These are phyloP conservation scores for Balamuthia mandrillaris DNA, from an alignment of 208 protist genomes.

Conservation along the genomic window DNA sequence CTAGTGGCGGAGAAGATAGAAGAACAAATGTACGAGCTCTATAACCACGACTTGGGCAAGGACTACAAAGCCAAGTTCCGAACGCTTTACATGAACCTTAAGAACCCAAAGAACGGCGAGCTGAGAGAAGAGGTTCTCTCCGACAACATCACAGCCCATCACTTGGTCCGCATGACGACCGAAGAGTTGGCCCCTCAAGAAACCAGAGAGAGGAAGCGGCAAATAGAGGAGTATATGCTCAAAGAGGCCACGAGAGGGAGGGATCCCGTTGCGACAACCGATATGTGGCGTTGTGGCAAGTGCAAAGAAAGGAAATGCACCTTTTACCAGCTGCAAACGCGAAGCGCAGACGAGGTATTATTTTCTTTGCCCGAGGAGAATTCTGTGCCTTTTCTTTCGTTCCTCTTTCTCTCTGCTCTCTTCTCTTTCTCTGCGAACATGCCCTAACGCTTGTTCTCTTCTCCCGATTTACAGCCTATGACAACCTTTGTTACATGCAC, in stretches of 20 bases:
- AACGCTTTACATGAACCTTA: slow-evolving; percentile 9
- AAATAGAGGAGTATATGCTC: background rate
- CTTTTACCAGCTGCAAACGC: too few species aligned
- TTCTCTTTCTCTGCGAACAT: too few species aligned
- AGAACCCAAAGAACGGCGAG: slow-evolving; percentile 24
- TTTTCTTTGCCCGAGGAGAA: too few species aligned
- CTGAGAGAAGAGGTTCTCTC: background rate
- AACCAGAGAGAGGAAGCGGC: background rate
- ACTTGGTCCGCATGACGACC: background rate
- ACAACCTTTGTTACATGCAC: too few species aligned
- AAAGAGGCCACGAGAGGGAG: background rate
- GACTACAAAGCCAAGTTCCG: slow-evolving; percentile 38
- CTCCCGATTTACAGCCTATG: too few species aligned
- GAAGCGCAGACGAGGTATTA: too few species aligned
- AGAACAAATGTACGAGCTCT: background rate
- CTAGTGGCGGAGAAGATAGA: background rate
- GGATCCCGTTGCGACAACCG: background rate
- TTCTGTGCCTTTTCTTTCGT: too few species aligned
- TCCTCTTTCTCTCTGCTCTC: too few species aligned
- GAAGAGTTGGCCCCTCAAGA: background rate
- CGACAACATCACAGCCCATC: background rate
- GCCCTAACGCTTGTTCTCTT: too few species aligned
- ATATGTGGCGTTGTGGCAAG: background rate
- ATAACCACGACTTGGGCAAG: background rate
- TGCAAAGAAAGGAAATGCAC: too few species aligned